Conservation (phyloP, 2,329 filamentous ascomycete species). For the Cadophora sp. region DNA sequence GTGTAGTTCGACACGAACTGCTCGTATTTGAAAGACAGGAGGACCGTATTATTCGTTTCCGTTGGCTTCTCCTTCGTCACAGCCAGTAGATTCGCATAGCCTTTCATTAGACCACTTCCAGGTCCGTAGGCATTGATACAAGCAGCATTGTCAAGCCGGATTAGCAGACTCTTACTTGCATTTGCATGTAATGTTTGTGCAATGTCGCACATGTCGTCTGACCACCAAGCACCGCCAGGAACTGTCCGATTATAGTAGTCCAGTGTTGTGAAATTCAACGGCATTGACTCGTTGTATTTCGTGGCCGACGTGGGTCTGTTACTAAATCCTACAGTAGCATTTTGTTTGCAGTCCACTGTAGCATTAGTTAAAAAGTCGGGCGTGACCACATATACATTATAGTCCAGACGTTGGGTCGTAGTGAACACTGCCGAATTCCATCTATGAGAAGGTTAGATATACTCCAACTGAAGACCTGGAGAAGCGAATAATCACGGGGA, state of each 20-base stretch:
- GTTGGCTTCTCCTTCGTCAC: conserved; percentile 31
- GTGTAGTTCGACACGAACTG: conserved; percentile 33
- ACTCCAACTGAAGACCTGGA: neutral
- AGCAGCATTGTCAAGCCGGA: conserved; percentile 29
- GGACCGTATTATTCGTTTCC: conserved; percentile 25
- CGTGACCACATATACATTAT: conserved; percentile 32
- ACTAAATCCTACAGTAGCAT: conserved; percentile 6
- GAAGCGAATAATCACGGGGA: neutral
- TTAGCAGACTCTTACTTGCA: conserved; percentile 18
- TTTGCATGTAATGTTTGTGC: conserved; percentile 20
- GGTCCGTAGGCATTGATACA: conserved; percentile 35
- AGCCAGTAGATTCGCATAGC: conserved; percentile 32
- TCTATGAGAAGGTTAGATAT: conserved; percentile 7
- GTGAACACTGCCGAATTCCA: conserved; percentile 37
- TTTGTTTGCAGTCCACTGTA: conserved; percentile 25
- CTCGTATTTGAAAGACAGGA: conserved; percentile 32
- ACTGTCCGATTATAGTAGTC: neutral
- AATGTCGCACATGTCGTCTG: conserved; percentile 20
- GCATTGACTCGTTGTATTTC: neutral
- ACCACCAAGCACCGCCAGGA: conserved; percentile 12
- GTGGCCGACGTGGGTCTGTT: neutral
- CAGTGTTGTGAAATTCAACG: neutral
- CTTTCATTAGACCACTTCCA: conserved; percentile 22
- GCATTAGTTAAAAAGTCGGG: conserved; percentile 27
- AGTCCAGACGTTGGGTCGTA: conserved; percentile 32